Evolutionary conservation across 2,329 filamentous ascomycete genomes (phyloP).

Genomic region (Aureobasidium pullulans): DNA sequence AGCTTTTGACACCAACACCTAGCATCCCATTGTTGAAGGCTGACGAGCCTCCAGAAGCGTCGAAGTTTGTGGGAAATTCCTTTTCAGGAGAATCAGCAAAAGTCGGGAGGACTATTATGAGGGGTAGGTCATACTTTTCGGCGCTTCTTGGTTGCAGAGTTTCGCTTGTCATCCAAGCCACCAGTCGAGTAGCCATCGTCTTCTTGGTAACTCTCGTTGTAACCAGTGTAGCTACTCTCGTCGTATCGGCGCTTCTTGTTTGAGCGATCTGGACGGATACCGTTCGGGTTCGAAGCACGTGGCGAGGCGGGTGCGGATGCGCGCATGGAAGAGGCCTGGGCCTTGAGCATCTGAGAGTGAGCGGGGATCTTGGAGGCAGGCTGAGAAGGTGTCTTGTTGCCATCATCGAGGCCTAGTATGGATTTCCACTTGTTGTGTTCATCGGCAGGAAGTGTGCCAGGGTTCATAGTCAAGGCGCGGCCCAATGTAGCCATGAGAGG

Average conservation of each 20-base stretch:
- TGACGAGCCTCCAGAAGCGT: neutral
- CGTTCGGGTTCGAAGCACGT: conserved; percentile 31
- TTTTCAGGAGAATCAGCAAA: neutral
- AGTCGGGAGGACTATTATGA: neutral
- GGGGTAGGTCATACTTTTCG: conserved; percentile 40
- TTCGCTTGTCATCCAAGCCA: conserved; percentile 55
- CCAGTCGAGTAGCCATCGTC: conserved; percentile 67
- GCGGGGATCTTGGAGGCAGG: conserved; percentile 1
- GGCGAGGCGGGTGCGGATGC: conserved; percentile 30
- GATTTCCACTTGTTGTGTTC: conserved; percentile 37
- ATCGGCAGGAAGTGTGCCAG: conserved; percentile 34
- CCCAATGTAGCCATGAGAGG: conserved; percentile 32
- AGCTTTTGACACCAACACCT: conserved; percentile 12
- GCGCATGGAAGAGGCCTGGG: conserved; percentile 15
- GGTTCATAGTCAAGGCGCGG: conserved; percentile 35
- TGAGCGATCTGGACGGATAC: conserved; percentile 53
- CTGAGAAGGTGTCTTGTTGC: conserved; percentile 13
- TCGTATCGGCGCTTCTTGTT: conserved; percentile 70
- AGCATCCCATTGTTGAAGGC: conserved; percentile 11
- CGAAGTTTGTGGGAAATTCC: conserved; percentile 10
- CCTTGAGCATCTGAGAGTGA: conserved; percentile 17
- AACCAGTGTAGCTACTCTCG: conserved; percentile 67
- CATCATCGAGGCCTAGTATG: conserved; percentile 39
- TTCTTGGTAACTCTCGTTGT: conserved; percentile 63
- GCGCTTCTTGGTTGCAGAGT: conserved; percentile 41